These are phyloP conservation scores for Podaxis sp. DNA, from an alignment of 768 basidiomycete species.

Conservation along the genomic window DNA sequence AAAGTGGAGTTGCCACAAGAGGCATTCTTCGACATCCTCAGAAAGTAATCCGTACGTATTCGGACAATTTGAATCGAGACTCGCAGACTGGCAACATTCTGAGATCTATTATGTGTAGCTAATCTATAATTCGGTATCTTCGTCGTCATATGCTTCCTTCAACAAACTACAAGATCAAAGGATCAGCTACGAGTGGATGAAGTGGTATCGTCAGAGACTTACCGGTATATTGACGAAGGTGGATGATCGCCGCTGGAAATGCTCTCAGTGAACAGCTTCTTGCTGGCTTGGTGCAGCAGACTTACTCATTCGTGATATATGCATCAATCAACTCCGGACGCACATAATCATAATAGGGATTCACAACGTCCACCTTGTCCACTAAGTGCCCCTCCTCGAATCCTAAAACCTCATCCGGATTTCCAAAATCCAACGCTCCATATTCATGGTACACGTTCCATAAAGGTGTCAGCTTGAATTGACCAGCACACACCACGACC, in stretches of 20 bases:
- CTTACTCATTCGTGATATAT: conserved; percentile 97
- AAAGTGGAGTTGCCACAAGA: conserved; percentile 91
- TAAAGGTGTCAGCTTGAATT: conserved; percentile 92
- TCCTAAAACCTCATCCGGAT: conserved; percentile 59
- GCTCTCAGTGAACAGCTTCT: conserved; percentile 14
- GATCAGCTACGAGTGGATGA: conserved; percentile 15
- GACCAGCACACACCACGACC: conserved; percentile 91
- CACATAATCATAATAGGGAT: conserved; percentile 97
- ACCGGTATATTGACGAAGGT: conserved; percentile 90
- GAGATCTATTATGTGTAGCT: conserved; percentile 20
- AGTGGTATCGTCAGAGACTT: conserved; percentile 19
- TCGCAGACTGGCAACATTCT: conserved; percentile 14
- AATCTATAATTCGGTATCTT: conserved; percentile 77
- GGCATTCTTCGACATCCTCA: conserved; percentile 91
- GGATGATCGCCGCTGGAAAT: conserved; percentile 86
- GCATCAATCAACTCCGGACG: conserved; percentile 89
- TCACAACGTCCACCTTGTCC: conserved; percentile 89
- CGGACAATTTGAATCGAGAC: not conserved
- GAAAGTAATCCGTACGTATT: conserved; percentile 40
- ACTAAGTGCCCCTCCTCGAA: conserved; percentile 79
- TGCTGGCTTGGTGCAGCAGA: conserved; percentile 9
- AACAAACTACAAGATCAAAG: conserved; percentile 53
- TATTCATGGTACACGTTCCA: conserved; percentile 90
- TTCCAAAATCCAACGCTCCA: conserved; percentile 79
- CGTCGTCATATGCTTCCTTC: conserved; percentile 95